Conservation (phyloP, 2,329 filamentous ascomycete species). For the Seiridium cupressi region DNA sequence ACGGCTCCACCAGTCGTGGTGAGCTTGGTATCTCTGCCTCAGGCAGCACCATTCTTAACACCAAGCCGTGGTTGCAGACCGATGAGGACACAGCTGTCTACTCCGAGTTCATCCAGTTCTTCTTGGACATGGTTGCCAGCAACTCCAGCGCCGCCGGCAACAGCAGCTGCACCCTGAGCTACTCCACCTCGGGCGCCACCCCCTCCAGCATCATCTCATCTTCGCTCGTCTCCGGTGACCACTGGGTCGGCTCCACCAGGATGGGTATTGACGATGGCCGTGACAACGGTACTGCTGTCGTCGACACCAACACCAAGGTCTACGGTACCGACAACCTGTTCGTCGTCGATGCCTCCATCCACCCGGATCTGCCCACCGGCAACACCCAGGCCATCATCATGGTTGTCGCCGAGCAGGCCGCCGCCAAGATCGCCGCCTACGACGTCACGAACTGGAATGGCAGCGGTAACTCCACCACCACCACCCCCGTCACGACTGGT, state of each 20-base stretch:
- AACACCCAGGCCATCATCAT: slow-evolving; percentile 8
- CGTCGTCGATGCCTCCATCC: slow-evolving; percentile 4
- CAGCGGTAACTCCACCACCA: not conserved
- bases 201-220: not conserved
- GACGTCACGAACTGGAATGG: slow-evolving; percentile 3
- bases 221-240: not conserved
- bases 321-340: slow-evolving; percentile 6
- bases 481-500: not conserved
- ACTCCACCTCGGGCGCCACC: not conserved
- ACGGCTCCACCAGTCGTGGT: not conserved
- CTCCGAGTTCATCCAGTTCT: slow-evolving; percentile 1
- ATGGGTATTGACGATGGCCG: slow-evolving; percentile 1
- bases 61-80: slow-evolving; percentile 1
- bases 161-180: not conserved
- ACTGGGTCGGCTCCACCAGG: slow-evolving; percentile 1
- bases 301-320: not conserved
- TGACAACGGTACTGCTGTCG: not conserved
- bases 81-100: not conserved
- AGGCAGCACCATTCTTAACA: not conserved
- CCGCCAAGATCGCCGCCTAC: slow-evolving; percentile 2
- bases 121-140: not conserved
- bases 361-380: slow-evolving; percentile 5
- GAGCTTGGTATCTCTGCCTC: slow-evolving; percentile 1
- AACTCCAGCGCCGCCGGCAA: not conserved
- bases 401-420: slow-evolving; percentile 2